These are phyloP conservation scores for Quercus berberidifolia DNA, from an alignment of 306 rosid species.

Conservation along the genomic window DNA sequence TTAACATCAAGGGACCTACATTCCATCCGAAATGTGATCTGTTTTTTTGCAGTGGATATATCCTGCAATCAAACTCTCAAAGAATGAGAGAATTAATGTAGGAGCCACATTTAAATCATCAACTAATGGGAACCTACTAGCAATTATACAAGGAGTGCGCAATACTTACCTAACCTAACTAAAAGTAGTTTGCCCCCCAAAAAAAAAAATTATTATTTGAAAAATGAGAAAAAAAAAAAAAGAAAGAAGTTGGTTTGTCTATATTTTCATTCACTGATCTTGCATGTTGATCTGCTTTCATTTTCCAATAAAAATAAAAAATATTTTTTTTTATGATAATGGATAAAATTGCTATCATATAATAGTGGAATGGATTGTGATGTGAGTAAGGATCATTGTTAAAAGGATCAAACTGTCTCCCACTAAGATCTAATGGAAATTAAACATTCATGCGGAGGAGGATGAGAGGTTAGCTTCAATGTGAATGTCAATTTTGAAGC, in stretches of 20 bases:
- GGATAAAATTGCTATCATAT: not conserved
- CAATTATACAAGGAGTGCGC: too few species aligned
- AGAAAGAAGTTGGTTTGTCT: not conserved
- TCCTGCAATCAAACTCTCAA: not conserved
- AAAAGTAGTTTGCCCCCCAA: too few species aligned
- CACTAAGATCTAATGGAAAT: not conserved
- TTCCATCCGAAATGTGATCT: not conserved
- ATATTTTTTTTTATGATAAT: too few species aligned
- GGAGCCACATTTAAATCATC: not conserved
- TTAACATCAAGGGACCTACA: not conserved
- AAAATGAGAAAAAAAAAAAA: not conserved
- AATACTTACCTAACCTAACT: too few species aligned
- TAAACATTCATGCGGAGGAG: not conserved
- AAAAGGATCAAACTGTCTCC: not conserved
- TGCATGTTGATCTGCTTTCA: not conserved
- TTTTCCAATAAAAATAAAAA: not conserved
- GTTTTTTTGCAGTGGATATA: not conserved
- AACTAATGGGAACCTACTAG: not conserved
- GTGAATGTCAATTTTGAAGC: too few species aligned
- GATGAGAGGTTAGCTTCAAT: not conserved
- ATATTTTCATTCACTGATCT: not conserved
- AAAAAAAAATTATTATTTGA: not conserved
- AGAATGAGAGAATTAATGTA: not conserved
- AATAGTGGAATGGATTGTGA: conserved; percentile 7
- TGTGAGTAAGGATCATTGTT: too few species aligned